Base-by-base conservation (phyloP, 257 asterid species). In the Petunia secreta region DNA sequence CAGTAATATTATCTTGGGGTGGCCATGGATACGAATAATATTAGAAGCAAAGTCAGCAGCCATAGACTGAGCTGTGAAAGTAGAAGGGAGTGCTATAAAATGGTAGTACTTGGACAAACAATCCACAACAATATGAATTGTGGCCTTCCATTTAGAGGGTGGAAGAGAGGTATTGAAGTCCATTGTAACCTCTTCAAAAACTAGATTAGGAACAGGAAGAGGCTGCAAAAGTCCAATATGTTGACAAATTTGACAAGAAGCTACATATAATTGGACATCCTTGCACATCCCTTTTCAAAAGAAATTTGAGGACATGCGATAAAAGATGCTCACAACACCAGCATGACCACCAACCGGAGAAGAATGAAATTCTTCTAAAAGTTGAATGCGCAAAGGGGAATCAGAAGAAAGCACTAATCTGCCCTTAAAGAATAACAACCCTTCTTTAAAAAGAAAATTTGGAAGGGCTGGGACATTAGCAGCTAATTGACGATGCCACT, bases 121-220 rank as follows among this genome's bases (percentile, higher is more conserved):
- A 64, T 79, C 82, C 1, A 79, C 66, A 0, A 79, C 48, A 1
- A 46, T 75, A 34, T 13, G 5, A 8, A 64, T 48, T 1, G 11
- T 52, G 0, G 40, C 3, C 3, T 16, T 43, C 2, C 82, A n/a
- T 4, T 48, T 13, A 1, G 76, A 63, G 1, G 1, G 1, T 6
- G 76, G 82, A 1, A 64, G n/a, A 1, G 48, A 39, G 0, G 25
- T 2, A 4, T 63, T 79, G 14, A 64, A 79, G 63, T 79, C 82
- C 75, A 79, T 63, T 2, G 38, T 1, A 9, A 79, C 14, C 14
- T 79, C 50, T n/a, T 63, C 64, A 75, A 75, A 63, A 3, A 79
- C 53, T 2, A 63, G 48, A 2, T 3, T 0, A 0, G 82, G 65
- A 0, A 79, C 36, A 0, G 82, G 75, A 1, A 79, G 48, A 1